These are phyloP conservation scores for Lentinula aciculospora DNA, from an alignment of 768 basidiomycete genomes.

Conservation along the genomic window DNA sequence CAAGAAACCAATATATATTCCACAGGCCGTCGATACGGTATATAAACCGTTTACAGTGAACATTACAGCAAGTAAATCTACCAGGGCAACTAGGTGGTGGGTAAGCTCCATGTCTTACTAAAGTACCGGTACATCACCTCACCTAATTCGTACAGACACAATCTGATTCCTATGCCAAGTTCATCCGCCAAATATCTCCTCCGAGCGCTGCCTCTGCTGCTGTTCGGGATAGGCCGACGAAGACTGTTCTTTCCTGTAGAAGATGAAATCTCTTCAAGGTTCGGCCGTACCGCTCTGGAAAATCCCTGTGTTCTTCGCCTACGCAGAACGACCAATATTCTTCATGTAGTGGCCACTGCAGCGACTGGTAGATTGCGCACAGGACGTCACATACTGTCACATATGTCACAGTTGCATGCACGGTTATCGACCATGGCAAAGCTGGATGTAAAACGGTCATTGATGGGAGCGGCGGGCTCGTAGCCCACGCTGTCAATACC, in stretches of 20 bases:
- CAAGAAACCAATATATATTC: neutral
- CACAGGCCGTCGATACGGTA: neutral
- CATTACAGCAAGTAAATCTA: neutral
- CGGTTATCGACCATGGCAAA: neutral
- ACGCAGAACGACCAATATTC: neutral
- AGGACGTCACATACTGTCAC: slow-evolving; percentile 1
- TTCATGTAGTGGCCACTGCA: neutral
- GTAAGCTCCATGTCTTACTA: neutral
- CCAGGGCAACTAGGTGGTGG: neutral
- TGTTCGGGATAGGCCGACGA: neutral
- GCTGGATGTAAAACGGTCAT: neutral
- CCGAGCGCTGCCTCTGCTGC: neutral
- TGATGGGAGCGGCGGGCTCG: neutral
- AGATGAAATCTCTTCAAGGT: neutral
- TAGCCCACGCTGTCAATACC: neutral
- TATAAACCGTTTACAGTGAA: neutral
- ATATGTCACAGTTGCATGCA: neutral
- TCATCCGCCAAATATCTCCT: neutral
- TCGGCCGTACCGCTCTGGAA: neutral
- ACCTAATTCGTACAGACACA: neutral
- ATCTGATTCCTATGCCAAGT: neutral
- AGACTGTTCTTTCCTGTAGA: neutral
- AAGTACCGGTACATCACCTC: neutral
- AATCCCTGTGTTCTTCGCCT: neutral
- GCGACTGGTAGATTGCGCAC: neutral